Evolutionary conservation across 495 filamentous ascomycete species (phyloP).

Genomic region (Hypoxylon trugodes): DNA sequence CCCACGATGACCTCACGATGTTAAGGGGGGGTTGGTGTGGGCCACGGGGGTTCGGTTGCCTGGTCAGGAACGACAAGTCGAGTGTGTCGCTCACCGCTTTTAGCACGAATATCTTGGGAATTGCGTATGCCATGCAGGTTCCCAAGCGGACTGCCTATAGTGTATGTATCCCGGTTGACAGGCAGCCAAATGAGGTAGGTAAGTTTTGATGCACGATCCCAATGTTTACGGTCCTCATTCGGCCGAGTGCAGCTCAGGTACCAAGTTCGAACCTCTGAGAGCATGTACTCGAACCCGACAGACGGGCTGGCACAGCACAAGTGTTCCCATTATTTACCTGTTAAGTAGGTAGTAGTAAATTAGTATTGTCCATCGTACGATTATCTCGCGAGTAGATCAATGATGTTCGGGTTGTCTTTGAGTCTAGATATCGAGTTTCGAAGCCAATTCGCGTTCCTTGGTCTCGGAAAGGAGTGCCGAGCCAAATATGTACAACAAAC

Average conservation of each 20-base stretch:
- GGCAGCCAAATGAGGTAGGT: constrained; percentile 10
- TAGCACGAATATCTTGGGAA: background rate
- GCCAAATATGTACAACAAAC: background rate
- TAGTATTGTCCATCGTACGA: constrained; percentile 9
- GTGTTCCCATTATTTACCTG: background rate
- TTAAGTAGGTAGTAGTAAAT: too few relatives aligned
- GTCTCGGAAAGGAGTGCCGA: background rate
- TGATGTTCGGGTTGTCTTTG: background rate
- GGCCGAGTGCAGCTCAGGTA: constrained; percentile 25
- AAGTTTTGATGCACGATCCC: background rate
- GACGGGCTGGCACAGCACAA: background rate
- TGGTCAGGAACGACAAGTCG: background rate
- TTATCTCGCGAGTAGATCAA: background rate
- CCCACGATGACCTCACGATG: background rate
- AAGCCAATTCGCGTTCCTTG: background rate
- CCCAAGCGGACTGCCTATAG: background rate
- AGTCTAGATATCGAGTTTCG: background rate
- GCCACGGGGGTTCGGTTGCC: constrained; percentile 3
- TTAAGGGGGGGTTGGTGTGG: background rate
- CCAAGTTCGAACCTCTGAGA: background rate
- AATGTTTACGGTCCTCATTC: constrained; percentile 7
- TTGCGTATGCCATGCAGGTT: constrained; percentile 7
- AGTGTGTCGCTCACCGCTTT: constrained; percentile 10
- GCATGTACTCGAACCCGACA: constrained; percentile 5
- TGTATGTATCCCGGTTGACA: background rate